Base-by-base conservation (phyloP, 2,329 filamentous ascomycete species). In the Penicillium sp. region DNA sequence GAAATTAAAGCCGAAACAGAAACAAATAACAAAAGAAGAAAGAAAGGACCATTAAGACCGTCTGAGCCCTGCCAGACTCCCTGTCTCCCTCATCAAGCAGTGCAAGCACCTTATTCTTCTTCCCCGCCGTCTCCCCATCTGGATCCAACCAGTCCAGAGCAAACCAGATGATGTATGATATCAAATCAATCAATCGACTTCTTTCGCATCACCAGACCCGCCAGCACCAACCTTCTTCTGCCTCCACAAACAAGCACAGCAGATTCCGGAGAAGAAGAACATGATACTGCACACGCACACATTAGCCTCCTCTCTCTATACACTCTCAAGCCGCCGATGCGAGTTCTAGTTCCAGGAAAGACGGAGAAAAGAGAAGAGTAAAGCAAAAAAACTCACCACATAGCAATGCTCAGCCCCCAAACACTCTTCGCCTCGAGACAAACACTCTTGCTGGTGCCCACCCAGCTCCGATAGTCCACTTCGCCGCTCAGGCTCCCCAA, bases 361-460 rank as follows among this genome's bases (percentile, higher is more conserved):
- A 7, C 6, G 26, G 44, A 21, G 21, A 31, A 23, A 19, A 56
- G 47, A 7, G 26, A n/a, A 45, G 38, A 21, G 21, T 21, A 21
- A 21, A 21, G 21, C 21, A 21, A 21, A 21, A 21, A 35, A 52
- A 81, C 83, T 73, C 73, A 87, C 85, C 85, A 92, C 54, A 96
- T 84, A 5, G 88, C 88, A 76, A 97, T 93, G 75, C 88, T 86
- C 63, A 97, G 78, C 1, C 92, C 93, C 93, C 93, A 97, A 67
- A 95, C 86, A 17, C 90, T 87, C 84, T 96, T 96, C 76, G 93
- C 88, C 81, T 95, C 88, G 71, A 89, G 88, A 81, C 93, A 97
- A 59, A 91, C 90, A 19, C 85, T 72, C 73, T 83, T 85, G 13
- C 82, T 87, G 8, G 84, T 82, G n/a, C 85, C 85, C 49, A 86